Conservation (phyloP, 129 eudicot genomes). For the Artemisia annua region DNA sequence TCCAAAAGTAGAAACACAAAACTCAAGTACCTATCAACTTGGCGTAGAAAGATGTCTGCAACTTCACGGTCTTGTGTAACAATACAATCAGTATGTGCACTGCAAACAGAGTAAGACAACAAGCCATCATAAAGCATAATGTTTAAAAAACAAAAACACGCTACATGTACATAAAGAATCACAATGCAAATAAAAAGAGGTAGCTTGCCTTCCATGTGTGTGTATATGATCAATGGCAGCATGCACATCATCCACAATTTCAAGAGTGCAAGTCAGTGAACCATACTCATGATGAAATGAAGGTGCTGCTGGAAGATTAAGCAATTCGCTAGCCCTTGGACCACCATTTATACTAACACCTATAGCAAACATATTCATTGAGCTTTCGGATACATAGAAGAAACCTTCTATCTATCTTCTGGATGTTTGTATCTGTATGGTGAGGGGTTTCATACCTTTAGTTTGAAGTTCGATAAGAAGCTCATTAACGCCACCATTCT, state of each 20-base stretch:
- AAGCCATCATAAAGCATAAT: slow-evolving; percentile 10
- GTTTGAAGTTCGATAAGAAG: slow-evolving; percentile 76
- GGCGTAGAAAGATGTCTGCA: slow-evolving; percentile 67
- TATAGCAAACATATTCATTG: slow-evolving; percentile 32
- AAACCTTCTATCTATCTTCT: background rate
- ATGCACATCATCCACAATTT: slow-evolving; percentile 91
- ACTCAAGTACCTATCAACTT: slow-evolving; percentile 78
- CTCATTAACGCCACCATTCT: slow-evolving; percentile 59
- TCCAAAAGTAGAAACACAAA: slow-evolving; percentile 2
- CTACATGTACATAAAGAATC: background rate
- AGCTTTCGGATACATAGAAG: background rate
- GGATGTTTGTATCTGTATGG: background rate
- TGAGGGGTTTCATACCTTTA: slow-evolving; percentile 46
- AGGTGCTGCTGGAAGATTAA: slow-evolving; percentile 72
- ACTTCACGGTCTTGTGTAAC: slow-evolving; percentile 73
- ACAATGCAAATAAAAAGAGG: slow-evolving; percentile 10
- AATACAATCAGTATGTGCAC: slow-evolving; percentile 89
- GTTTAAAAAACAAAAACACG: slow-evolving; percentile 3
- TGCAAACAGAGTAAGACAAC: slow-evolving; percentile 33
- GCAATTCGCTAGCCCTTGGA: slow-evolving; percentile 59
- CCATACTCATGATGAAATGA: slow-evolving; percentile 85
- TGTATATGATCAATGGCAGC: slow-evolving; percentile 97
- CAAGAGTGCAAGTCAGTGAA: slow-evolving; percentile 87
- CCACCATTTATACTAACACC: slow-evolving; percentile 92
- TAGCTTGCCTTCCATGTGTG: slow-evolving; percentile 77